Evolutionary conservation across 1,284 basidiomycete genomes (phyloP).

Genomic region (Leccinum variabile): DNA sequence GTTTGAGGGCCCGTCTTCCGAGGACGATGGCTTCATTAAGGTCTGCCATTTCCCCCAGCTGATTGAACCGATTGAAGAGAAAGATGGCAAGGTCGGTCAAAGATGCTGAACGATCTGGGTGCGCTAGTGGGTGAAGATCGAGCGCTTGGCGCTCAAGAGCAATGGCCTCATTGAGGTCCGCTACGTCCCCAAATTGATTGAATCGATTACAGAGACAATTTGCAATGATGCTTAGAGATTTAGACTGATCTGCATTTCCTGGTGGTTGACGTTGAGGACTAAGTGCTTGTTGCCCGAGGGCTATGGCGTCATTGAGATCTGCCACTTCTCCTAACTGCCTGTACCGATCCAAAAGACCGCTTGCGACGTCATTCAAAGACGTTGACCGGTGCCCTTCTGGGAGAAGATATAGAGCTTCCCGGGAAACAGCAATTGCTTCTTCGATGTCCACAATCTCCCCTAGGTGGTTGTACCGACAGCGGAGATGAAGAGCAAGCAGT

Average conservation of each 20-base stretch:
- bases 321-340: background rate
- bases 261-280: background rate
- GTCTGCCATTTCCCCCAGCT: background rate
- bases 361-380: background rate
- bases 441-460: background rate
- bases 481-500: background rate
- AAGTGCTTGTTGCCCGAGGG: background rate
- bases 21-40: background rate
- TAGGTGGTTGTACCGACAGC: background rate
- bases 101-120: background rate
- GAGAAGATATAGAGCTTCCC: background rate
- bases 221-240: background rate
- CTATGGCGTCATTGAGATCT: background rate
- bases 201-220: background rate
- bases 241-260: background rate
- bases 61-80: background rate
- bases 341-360: background rate
- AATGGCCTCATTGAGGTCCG: background rate
- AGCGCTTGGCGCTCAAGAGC: background rate
- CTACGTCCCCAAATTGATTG: background rate
- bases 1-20: background rate
- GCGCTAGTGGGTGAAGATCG: background rate
- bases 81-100: background rate
- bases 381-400: background rate
- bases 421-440: background rate